phyloP scores from a whole-genome alignment of 2,329 filamentous ascomycete genomes.

The Cercospora citrullina region DNA sequence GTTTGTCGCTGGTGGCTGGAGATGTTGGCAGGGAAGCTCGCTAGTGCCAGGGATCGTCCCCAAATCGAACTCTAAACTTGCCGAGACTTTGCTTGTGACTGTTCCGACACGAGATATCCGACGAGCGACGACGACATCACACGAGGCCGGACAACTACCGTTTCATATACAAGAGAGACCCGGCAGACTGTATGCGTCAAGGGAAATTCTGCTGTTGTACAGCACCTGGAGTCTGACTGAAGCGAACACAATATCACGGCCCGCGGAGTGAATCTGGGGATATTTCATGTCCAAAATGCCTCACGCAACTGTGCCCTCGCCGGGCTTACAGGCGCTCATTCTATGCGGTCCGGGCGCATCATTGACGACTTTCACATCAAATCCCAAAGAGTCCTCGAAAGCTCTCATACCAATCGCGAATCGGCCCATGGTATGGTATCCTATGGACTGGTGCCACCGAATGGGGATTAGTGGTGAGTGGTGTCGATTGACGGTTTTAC shows the following conservation, averaged over 20 bases:
- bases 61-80: not conserved
- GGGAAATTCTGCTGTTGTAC: not conserved
- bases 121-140: not conserved
- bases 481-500: not conserved
- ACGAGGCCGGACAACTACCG: not conserved
- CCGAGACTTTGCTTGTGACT: constrained; percentile 9
- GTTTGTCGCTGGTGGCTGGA: constrained; percentile 3
- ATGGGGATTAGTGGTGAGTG: constrained; percentile 69
- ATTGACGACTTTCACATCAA: constrained; percentile 78
- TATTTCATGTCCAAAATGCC: constrained; percentile 57
- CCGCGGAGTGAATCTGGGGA: not conserved
- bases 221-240: not conserved
- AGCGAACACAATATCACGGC: not conserved
- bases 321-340: constrained; percentile 79
- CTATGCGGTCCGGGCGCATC: constrained; percentile 80
- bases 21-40: constrained; percentile 8
- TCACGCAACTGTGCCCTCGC: constrained; percentile 71
- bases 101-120: not conserved
- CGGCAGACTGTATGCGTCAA: not conserved
- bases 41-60: not conserved
- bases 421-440: constrained; percentile 86
- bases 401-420: constrained; percentile 81
- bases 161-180: not conserved
- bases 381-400: constrained; percentile 77
- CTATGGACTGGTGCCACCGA: constrained; percentile 80